These are phyloP conservation scores for Rhododendron kiyosumense DNA, from an alignment of 148 eudicot species.

Conservation along the genomic window DNA sequence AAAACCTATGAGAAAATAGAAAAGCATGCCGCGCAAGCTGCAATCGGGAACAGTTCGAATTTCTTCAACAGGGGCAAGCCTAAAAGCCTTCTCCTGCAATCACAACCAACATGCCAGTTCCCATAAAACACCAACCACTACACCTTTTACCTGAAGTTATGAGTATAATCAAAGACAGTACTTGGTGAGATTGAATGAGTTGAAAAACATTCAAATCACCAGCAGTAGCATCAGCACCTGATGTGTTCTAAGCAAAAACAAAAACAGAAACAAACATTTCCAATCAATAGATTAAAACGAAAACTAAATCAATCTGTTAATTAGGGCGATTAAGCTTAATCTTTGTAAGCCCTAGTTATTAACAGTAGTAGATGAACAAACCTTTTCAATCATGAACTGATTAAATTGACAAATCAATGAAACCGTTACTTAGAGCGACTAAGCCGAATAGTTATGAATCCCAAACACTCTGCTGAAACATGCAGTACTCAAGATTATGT, in stretches of 20 bases:
- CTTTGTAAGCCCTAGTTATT: too few relatives aligned
- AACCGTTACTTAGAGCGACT: neutral
- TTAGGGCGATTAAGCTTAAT: neutral
- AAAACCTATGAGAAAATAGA: constrained; percentile 81
- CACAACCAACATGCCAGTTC: constrained; percentile 11
- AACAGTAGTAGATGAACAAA: neutral
- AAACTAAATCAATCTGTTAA: neutral
- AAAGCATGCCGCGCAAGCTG: constrained; percentile 60
- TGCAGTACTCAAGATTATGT: too few relatives aligned
- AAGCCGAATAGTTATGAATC: neutral
- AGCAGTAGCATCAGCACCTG: constrained; percentile 32
- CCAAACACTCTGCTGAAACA: neutral
- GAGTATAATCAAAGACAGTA: neutral
- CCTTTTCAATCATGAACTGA: neutral
- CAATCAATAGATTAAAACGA: neutral
- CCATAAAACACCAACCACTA: too few relatives aligned
- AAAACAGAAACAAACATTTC: neutral
- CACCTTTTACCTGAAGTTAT: neutral
- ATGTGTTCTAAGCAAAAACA: constrained; percentile 22
- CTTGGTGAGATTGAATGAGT: constrained; percentile 84
- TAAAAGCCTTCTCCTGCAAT: constrained; percentile 15
- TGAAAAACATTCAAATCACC: constrained; percentile 39
- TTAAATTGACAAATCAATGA: neutral
- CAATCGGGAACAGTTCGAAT: constrained; percentile 56
- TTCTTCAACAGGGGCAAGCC: constrained; percentile 72